Base-by-base conservation (phyloP, 768 basidiomycete species). In the Kwoniella dendrophila region DNA sequence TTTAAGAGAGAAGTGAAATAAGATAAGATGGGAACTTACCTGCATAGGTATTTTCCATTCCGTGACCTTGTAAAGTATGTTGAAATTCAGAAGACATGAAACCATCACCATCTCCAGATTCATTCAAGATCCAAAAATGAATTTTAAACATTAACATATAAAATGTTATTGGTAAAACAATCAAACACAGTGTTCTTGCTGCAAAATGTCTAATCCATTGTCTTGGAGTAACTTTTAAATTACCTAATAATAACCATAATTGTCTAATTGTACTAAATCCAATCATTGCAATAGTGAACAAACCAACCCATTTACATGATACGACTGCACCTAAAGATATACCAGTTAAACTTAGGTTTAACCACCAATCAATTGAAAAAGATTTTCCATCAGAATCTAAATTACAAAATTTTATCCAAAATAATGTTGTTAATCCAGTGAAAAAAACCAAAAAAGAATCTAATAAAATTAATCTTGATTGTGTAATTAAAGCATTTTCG, bases 41-140 rank as follows among this genome's bases (percentile, higher is more conserved):
- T 27, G 93, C 91, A 78, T 83, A 93, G 0, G 95, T 98, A 77
- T 99, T 93, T 11, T 84, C 83, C 96, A 98, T 97, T 6, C 88
- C 86, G 44, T 87, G 87, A 5, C 93, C 92, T 16, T 87, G 83
- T 12, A 99, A 83, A 0, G 94, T 97, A 74, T 98, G 95, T 80
- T 97, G 94, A 82, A 99, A 99, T 76, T 93, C 94, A 2, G 92
- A 90, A 81, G 90, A 95, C 96, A 99, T 99, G 80, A 99, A 99
- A 0, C 94, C 93, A 76, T 98, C 96, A 0, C 96, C 96, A 54
- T 98, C 95, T 32, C 96, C 96, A 1, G 90, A 89, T 78, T 88
- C 89, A 72, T 86, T 85, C 29, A 99, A 82, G 68, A 99, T 84
- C 74, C 87, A 73, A 81, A 98, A 97, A 78, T 99, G 96, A 54